Base-by-base conservation (phyloP, 2,329 filamentous ascomycete species). In the Pseudogymnoascus sp. region DNA sequence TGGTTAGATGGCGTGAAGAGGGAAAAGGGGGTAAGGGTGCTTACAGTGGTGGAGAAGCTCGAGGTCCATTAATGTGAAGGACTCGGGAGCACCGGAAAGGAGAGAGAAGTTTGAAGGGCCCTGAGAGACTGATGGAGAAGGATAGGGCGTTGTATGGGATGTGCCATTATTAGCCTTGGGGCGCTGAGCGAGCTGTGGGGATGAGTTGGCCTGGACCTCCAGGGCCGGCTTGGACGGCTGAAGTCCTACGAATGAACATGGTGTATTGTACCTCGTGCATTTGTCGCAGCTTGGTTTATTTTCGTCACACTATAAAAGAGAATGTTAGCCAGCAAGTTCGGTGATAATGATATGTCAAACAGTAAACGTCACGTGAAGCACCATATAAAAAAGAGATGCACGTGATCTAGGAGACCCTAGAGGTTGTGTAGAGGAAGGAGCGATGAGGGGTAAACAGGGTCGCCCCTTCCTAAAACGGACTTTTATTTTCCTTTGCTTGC, bases 251-350 rank as follows among this genome's bases (percentile, higher is more conserved):
- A 63, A 68, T 16, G 65, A 65, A 42, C 67, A 69, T 47, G 61
- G 44, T 10, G 61, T 42, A n/a, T 61, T 63, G 59, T 66, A 64
- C n/a, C 64, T 62, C 5, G 35, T 37, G 18, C 68, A 69, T 44
- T 68, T 66, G 2, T 37, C 21, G 44, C 68, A 69, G 47, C 60
- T 21, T 7, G 68, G 68, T 35, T 65, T 64, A 8, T 60, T n/a
- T 59, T 69, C 68, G 21, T 69, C 63, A 50, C 68, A 69, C 68
- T 69, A 47, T 2, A 25, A 63, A 60, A 12, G 50, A 40, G 53
- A 1, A 33, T 56, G 50, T 63, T 25, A 37, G 47, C 50, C 11
- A 25, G 33, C 23, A 23, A 56, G 14, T 40, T 53, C 14, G 14
- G 18, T 40, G 18, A 60, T 23, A 60, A 16, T 11, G 31, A 56